These are phyloP conservation scores for Hirschioporus abietinus DNA, from an alignment of 768 basidiomycete species.

Conservation along the genomic window DNA sequence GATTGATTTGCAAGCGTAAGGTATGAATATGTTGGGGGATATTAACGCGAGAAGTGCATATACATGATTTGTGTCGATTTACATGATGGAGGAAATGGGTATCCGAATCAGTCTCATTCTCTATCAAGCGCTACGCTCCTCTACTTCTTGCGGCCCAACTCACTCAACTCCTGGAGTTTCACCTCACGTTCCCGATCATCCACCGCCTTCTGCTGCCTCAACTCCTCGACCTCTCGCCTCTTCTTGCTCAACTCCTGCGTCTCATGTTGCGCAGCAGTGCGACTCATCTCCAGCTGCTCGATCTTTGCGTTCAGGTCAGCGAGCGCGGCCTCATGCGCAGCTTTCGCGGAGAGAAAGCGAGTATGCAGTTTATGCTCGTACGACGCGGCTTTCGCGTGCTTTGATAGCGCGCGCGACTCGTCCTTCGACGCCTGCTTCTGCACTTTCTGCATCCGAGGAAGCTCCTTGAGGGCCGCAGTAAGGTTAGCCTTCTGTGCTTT, in stretches of 20 bases:
- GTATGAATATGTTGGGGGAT: neutral
- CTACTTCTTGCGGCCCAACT: neutral
- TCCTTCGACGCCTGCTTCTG: constrained; percentile 22
- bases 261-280: constrained; percentile 4
- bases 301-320: constrained; percentile 1
- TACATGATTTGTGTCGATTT: neutral
- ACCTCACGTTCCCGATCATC: constrained; percentile 10
- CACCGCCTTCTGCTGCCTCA: constrained; percentile 8
- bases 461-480: constrained; percentile 26
- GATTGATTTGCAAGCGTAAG: too few species aligned
- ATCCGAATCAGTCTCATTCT: neutral
- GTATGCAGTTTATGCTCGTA: constrained; percentile 4
- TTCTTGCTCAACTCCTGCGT: constrained; percentile 4
- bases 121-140: neutral
- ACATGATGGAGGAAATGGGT: neutral
- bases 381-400: constrained; percentile 3
- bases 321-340: constrained; percentile 1
- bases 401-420: constrained; percentile 2
- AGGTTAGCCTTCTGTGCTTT: constrained; percentile 26
- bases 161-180: constrained; percentile 6
- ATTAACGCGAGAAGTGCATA: neutral
- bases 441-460: constrained; percentile 25
- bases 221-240: constrained; percentile 8
- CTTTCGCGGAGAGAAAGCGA: constrained; percentile 5
- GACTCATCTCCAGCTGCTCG: constrained; percentile 4